Conservation (phyloP, 441 rosid species). For the Dalechampia spathulata region DNA sequence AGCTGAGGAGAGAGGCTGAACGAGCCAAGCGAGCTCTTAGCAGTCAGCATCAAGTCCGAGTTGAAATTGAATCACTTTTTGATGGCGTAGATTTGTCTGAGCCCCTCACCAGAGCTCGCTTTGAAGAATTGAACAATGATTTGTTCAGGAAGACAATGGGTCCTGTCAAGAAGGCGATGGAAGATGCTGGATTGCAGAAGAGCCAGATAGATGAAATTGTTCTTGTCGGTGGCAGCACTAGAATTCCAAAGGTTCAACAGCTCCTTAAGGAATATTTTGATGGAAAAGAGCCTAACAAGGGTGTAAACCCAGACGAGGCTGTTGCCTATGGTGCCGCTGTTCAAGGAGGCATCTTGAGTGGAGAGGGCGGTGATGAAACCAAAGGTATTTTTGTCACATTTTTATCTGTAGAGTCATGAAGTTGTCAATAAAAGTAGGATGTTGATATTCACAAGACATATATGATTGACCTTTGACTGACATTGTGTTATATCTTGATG, state of each 20-base stretch:
- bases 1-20: conserved; percentile 78
- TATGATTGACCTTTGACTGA: too few species aligned
- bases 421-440: too few species aligned
- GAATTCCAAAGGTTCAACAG: conserved; percentile 98
- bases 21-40: conserved; percentile 97
- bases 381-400: conserved; percentile 77
- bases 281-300: conserved; percentile 98
- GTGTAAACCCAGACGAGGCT: conserved; percentile 99
- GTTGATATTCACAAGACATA: background rate
- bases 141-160: conserved; percentile 96
- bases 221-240: conserved; percentile 95
- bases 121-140: conserved; percentile 86
- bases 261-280: conserved; percentile 90
- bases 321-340: conserved; percentile 99
- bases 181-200: conserved; percentile 86
- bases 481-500: background rate
- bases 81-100: conserved; percentile 90
- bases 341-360: conserved; percentile 96
- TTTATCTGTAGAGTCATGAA: too few species aligned
- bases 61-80: conserved; percentile 85
- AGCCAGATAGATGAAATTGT: conserved; percentile 92
- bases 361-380: conserved; percentile 99
- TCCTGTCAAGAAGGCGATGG: conserved; percentile 99
- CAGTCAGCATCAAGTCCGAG: conserved; percentile 95
- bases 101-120: conserved; percentile 90